Base-by-base conservation (phyloP, 1,284 basidiomycete genomes). In the Hymenochaete sp. region DNA sequence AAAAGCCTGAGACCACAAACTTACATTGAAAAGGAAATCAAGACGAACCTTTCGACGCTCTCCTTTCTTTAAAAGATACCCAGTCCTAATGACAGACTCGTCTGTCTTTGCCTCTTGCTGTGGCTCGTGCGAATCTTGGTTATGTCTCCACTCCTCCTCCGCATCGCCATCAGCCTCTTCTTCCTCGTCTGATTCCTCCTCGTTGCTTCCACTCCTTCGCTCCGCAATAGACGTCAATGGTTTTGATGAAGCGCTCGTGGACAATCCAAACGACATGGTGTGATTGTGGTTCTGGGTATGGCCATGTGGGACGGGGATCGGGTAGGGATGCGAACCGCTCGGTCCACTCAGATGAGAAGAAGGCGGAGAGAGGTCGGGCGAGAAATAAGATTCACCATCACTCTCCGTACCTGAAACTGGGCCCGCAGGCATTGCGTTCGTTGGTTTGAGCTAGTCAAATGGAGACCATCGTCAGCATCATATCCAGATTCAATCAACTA, bases 41-140 rank as follows among this genome's bases (percentile, higher is more conserved):
- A 28, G 4, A 46, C 73, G 51, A 54, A 92, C 92, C 83, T 97
- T 98, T 64, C 96, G 74, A 52, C 92, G 78, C 65, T 98, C 92
- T 54, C 95, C 93, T 70, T 93, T 95, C 73, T 97, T 97, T 74
- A 80, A 84, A 42, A 98, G 68, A 67, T 93, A 96, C 2, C 93
- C 93, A 18, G 83, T 79, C 65, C 92, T 95, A 60, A 96, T 73
- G 29, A 89, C 81, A 42, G 75, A 75, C 60, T 93, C 90, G 47
- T 79, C 74, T 50, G 71, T 63, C 41, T 70, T 70, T 35, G 32
- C 32, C 38, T 61, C 55, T 29, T 55, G 41, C 19, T 29, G 21
- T 25, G 33, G 18, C 36, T 43, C n/a, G 18, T 54, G 62, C 37
- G 58, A 62, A 48, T 61, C 63, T 50, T 61, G 61, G 52, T 70